These are phyloP conservation scores for Vishniacozyma victoriae DNA, from an alignment of 768 basidiomycete genomes.

Conservation along the genomic window DNA sequence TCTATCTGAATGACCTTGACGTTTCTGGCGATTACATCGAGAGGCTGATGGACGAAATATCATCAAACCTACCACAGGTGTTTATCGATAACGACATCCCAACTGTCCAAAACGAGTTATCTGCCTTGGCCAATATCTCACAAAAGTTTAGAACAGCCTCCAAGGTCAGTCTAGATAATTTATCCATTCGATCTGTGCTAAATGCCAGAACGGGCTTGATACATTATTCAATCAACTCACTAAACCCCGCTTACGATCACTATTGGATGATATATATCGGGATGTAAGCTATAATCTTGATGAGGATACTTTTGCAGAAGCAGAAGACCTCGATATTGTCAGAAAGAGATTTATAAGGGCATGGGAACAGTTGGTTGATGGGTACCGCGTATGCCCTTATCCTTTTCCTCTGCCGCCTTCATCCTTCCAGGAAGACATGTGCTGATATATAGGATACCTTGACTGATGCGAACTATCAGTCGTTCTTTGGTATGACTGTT, in stretches of 20 bases:
- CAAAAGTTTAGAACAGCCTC: conserved; percentile 64
- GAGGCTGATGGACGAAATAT: conserved; percentile 57
- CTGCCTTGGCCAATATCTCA: conserved; percentile 21
- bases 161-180: conserved; percentile 54
- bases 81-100: conserved; percentile 60
- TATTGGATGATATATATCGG: conserved; percentile 82
- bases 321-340: conserved; percentile 79
- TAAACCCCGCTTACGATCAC: conserved; percentile 73
- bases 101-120: conserved; percentile 50
- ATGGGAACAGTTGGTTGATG: conserved; percentile 81
- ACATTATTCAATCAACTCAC: conserved; percentile 93
- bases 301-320: conserved; percentile 74
- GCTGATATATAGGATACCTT: conserved; percentile 61
- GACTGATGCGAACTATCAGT: conserved; percentile 79
- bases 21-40: conserved; percentile 84
- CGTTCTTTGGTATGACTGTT: conserved; percentile 76
- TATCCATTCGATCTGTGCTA: not conserved
- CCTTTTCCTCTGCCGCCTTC: too few relatives aligned
- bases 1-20: conserved; percentile 88
- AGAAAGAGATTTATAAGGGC: conserved; percentile 81
- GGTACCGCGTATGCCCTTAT: conserved; percentile 76
- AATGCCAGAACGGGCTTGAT: conserved; percentile 70
- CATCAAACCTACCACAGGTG: conserved; percentile 59
- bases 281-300: conserved; percentile 83
- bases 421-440: not conserved